These are phyloP conservation scores for Pichia terricola DNA, from an alignment of 1,139 yeast species.

Conservation along the genomic window DNA sequence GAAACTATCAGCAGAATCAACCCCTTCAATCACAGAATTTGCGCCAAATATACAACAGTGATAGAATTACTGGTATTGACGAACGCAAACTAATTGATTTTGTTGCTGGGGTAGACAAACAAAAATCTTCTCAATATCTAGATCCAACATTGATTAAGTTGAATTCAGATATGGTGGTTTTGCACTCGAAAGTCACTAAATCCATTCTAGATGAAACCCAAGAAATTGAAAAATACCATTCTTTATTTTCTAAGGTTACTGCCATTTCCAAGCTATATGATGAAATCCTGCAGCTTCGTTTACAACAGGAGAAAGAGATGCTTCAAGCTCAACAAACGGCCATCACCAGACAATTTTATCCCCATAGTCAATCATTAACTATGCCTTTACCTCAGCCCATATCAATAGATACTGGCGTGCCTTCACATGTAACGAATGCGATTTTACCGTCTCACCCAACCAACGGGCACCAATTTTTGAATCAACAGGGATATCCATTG, in stretches of 20 bases:
- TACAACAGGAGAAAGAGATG: constrained; percentile 26
- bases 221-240: constrained; percentile 63
- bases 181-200: constrained; percentile 68
- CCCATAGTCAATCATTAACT: not conserved
- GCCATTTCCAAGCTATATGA: constrained; percentile 76
- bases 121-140: constrained; percentile 42
- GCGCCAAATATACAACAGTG: too few species aligned
- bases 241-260: constrained; percentile 73
- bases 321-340: constrained; percentile 2
- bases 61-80: constrained; percentile 42
- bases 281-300: constrained; percentile 60
- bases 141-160: constrained; percentile 56
- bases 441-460: not conserved
- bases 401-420: too few species aligned
- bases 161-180: constrained; percentile 51
- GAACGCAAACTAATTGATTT: constrained; percentile 63
- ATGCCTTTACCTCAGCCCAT: too few species aligned
- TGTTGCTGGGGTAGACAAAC: constrained; percentile 52
- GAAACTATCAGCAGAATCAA: too few species aligned
- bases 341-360: not conserved
- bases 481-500: not conserved
- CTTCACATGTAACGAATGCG: not conserved
- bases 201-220: constrained; percentile 55
- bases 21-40: too few species aligned
- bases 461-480: not conserved